Percentiles rank a stretch among this genome's conserved stretches.
Evolutionary conservation across 2,329 filamentous ascomycete genomes (phyloP).

Genomic region (Trichoderma afroharzianum): DNA sequence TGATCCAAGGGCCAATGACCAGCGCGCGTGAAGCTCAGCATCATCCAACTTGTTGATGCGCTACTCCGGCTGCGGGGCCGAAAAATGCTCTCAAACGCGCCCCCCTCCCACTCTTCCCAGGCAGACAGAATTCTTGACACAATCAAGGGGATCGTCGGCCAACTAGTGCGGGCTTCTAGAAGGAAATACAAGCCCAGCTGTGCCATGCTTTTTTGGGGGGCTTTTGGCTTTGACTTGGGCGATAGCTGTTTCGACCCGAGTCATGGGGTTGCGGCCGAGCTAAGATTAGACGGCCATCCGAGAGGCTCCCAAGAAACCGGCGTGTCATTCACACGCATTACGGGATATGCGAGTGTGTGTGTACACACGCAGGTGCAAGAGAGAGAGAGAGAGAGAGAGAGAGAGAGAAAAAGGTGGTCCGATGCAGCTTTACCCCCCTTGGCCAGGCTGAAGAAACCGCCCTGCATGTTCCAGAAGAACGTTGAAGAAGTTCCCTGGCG

Average conservation of each 20-base stretch:
- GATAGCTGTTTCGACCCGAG: conserved; percentile 3
- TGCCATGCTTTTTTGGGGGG: not conserved
- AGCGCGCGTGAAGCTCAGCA: not conserved
- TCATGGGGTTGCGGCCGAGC: not conserved
- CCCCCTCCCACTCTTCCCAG: not conserved
- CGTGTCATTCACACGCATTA: not conserved
- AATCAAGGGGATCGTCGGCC: not conserved
- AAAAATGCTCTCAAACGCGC: not conserved
- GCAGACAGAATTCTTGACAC: not conserved
- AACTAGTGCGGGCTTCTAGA: not conserved
- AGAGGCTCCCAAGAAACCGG: not conserved
- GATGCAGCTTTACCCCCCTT: not conserved
- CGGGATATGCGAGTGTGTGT: not conserved
- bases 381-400: not conserved
- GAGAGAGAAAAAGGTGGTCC: not conserved
- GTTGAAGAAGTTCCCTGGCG: not conserved
- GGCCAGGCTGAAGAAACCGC: conserved; percentile 12
- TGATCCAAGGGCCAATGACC: not conserved
- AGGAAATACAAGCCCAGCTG: not conserved
- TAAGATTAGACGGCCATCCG: not conserved
- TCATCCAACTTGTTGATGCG: not conserved
- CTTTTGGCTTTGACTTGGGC: not conserved
- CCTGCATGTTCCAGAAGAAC: conserved; percentile 13
- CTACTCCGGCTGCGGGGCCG: conserved; percentile 15
- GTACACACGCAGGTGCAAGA: not conserved